Base-by-base conservation (phyloP, 768 basidiomycete species). In the Tulasnella sp. region DNA sequence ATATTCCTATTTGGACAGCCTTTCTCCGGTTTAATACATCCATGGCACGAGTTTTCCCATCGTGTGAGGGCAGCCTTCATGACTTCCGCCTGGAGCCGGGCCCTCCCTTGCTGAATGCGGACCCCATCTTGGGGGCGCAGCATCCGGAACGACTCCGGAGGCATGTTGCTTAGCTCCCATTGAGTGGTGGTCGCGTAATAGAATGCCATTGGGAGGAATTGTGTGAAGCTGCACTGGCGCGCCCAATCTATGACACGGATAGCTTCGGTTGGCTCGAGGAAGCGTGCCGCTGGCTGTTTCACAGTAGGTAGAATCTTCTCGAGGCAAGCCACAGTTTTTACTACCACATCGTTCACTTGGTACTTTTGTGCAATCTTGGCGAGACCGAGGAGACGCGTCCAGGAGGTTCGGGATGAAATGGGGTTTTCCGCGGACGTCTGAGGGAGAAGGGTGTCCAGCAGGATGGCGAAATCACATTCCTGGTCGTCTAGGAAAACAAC, bases 181-280 rank as follows among this genome's bases (percentile, higher is more conserved):
- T 61, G 57, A 9, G 13, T 61, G 13, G 57, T 61, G 9, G 57
- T 13, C 13, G 29, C 23, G 57, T 26, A 26, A 13, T 61, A 61
- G 57, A 61, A 61, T n/a, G 57, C 57, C n/a, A 61, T 61, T 4
- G 57, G 57, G n/a, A 61, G 57, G 57, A 61, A 61, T 61, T 61
- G 57, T 26, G 29, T 10, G 57, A 61, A 61, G 6, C 57, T 26
- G n/a, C 57, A 61, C 13, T 23, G 57, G 29, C 13, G 11, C 4
- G 57, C 57, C 57, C 57, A 61, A 23, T 61, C 57, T 9, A 61
- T 61, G n/a, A 61, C n/a, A 7, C n/a, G n/a, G 23, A 61, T 26
- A 9, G 57, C 57, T 61, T 23, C 20, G 10, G 16, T 23, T 61
- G 57, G 57, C 26, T 6, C 23, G 57, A 26, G 20, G n/a, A 3